phyloP scores from a whole-genome alignment of 352 stramenopile species.

The Plasmopara muralis region DNA sequence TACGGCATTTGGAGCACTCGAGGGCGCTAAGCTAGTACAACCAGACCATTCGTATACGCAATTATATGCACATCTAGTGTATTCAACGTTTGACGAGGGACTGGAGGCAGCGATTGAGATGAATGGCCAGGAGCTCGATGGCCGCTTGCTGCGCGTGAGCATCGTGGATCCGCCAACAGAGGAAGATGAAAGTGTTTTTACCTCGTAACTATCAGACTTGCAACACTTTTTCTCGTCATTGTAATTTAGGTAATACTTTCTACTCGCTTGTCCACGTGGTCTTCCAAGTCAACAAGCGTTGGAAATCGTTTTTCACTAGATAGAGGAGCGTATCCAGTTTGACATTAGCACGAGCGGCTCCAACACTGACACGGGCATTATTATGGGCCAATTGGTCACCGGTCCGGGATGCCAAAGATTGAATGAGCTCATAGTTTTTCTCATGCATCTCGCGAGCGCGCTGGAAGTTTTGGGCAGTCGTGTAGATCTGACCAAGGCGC shows the following conservation, averaged over 20 bases:
- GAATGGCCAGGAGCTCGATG: conserved; percentile 79
- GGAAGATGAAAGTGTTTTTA: conserved; percentile 1
- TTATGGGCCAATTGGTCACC: conserved; percentile 47
- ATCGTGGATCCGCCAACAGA: conserved; percentile 48
- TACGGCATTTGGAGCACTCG: conserved; percentile 38
- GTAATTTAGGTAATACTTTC: conserved; percentile 8
- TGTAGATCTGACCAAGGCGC: conserved; percentile 83
- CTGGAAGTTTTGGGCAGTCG: conserved; percentile 66
- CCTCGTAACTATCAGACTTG: background rate
- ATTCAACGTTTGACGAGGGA: conserved; percentile 62
- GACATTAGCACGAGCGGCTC: conserved; percentile 63
- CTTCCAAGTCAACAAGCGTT: conserved; percentile 71
- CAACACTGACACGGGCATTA: conserved; percentile 59
- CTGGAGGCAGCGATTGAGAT: conserved; percentile 64
- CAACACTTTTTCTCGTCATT: background rate
- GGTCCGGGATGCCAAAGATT: conserved; percentile 34
- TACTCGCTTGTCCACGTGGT: conserved; percentile 36
- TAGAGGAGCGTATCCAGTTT: conserved; percentile 51
- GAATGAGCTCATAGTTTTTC: conserved; percentile 84
- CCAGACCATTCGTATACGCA: conserved; percentile 56
- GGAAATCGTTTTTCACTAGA: conserved; percentile 65
- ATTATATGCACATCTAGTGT: conserved; percentile 56
- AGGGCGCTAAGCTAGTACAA: conserved; percentile 49
- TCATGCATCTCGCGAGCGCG: conserved; percentile 85
- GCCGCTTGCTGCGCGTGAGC: conserved; percentile 65